Percentiles rank a stretch among this genome's conserved stretches.
phyloP scores from a whole-genome alignment of 345 rosid genomes.

The Lepidium aucheri region DNA sequence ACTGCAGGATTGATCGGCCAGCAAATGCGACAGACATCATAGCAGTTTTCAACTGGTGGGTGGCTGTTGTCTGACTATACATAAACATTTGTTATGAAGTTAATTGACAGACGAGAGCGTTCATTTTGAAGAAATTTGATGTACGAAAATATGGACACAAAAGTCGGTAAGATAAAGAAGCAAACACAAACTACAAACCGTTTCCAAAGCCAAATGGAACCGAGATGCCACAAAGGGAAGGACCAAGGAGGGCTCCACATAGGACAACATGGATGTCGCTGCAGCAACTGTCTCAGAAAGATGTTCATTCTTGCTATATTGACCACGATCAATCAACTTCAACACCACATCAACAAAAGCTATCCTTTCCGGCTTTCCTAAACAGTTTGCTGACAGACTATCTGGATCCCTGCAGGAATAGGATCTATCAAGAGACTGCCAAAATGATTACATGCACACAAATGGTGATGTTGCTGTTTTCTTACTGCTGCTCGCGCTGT shows the following conservation, averaged over 20 bases:
- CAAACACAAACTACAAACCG: conserved; percentile 44
- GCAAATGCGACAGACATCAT: conserved; percentile 96
- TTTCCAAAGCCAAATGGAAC: conserved; percentile 95
- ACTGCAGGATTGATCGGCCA: conserved; percentile 79
- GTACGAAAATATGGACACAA: background rate
- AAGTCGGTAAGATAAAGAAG: conserved; percentile 1
- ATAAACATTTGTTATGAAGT: conserved; percentile 39
- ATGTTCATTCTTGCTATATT: conserved; percentile 95
- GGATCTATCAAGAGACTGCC: conserved; percentile 27
- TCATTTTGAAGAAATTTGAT: background rate
- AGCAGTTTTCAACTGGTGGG: conserved; percentile 97
- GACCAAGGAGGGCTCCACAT: conserved; percentile 91
- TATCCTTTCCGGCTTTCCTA: conserved; percentile 66
- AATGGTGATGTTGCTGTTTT: conserved; percentile 15
- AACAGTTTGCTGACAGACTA: conserved; percentile 33
- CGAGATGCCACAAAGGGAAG: conserved; percentile 95
- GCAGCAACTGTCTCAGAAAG: conserved; percentile 98
- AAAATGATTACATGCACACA: conserved; percentile 13
- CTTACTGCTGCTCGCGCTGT: conserved; percentile 84
- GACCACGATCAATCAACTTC: conserved; percentile 94
- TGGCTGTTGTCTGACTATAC: conserved; percentile 94
- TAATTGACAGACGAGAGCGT: conserved; percentile 23
- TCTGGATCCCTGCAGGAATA: conserved; percentile 45
- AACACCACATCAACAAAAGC: conserved; percentile 65
- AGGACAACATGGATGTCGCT: conserved; percentile 84